Evolutionary conservation across 371 early-diverging fungal species (phyloP).

Genomic region (Mortierella sp.): DNA sequence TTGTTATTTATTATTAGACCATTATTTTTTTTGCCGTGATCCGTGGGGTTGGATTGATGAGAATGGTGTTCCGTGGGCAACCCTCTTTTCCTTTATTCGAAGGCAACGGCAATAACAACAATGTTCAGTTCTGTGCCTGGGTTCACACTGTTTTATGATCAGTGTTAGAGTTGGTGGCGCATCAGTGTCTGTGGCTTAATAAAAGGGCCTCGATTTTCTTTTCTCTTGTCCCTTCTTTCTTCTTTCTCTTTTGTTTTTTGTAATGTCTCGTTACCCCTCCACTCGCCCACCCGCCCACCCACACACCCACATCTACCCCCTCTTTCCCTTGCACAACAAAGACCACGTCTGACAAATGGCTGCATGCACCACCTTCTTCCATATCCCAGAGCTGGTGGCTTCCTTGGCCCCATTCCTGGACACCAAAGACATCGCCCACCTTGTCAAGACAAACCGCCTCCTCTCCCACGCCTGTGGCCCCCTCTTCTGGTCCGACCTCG

Average conservation of each 20-base stretch:
- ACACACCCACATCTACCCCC: neutral
- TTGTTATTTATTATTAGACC: neutral
- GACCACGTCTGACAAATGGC: neutral
- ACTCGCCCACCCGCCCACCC: neutral
- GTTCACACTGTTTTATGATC: neutral
- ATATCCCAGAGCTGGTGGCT: neutral
- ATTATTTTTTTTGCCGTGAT: neutral
- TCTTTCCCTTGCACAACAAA: neutral
- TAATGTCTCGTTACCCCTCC: neutral
- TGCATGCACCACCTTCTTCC: neutral
- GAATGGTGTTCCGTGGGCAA: constrained; percentile 6
- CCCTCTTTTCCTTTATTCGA: neutral
- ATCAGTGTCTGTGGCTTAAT: neutral
- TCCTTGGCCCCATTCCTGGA: neutral
- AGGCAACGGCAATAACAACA: neutral
- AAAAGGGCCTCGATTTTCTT: neutral
- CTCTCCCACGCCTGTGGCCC: constrained; percentile 7
- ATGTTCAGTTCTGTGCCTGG: neutral
- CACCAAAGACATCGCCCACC: neutral
- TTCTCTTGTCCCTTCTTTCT: neutral
- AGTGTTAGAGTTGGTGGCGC: constrained; percentile 1
- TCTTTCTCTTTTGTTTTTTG: neutral
- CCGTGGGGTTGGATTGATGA: neutral
- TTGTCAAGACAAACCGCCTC: neutral
- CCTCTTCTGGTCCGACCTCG: neutral